These are phyloP conservation scores for Microdochium trichocladiopsis DNA, from an alignment of 2,329 filamentous ascomycete genomes.

Conservation along the genomic window DNA sequence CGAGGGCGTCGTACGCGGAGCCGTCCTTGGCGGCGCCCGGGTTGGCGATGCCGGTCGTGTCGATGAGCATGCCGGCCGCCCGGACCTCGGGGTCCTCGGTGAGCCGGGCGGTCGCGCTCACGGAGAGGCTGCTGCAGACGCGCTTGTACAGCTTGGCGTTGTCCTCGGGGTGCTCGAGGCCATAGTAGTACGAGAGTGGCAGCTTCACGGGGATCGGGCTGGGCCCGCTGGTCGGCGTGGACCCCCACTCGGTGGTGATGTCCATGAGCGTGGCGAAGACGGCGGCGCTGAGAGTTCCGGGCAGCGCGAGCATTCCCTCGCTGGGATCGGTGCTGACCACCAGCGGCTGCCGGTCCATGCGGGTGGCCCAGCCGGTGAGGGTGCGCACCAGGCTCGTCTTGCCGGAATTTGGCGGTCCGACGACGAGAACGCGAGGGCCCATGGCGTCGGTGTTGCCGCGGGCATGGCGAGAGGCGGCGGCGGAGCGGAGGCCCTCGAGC, in stretches of 20 bases:
- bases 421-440: slow-evolving; percentile 77
- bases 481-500: slow-evolving; percentile 64
- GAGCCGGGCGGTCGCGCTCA: slow-evolving; percentile 70
- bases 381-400: slow-evolving; percentile 79
- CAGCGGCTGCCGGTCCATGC: slow-evolving; percentile 66
- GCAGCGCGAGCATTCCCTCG: slow-evolving; percentile 70
- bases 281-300: slow-evolving; percentile 79
- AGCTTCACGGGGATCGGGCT: slow-evolving; percentile 85
- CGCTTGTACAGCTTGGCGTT: slow-evolving; percentile 66
- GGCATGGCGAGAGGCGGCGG: slow-evolving; percentile 32
- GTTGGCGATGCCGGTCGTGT: slow-evolving; percentile 62
- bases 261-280: slow-evolving; percentile 84
- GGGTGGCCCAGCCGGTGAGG: slow-evolving; percentile 71
- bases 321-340: slow-evolving; percentile 79
- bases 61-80: slow-evolving; percentile 74
- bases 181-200: slow-evolving; percentile 86
- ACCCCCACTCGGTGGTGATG: slow-evolving; percentile 75
- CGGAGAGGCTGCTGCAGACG: slow-evolving; percentile 68
- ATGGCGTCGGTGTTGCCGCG: slow-evolving; percentile 21
- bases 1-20: slow-evolving; percentile 61
- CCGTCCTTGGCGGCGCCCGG: slow-evolving; percentile 58
- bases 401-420: slow-evolving; percentile 70
- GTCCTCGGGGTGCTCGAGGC: slow-evolving; percentile 64
- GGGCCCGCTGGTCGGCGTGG: slow-evolving; percentile 83
- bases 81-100: slow-evolving; percentile 67